phyloP scores from a whole-genome alignment of 148 eudicot genomes.

The Cornus suecica region DNA sequence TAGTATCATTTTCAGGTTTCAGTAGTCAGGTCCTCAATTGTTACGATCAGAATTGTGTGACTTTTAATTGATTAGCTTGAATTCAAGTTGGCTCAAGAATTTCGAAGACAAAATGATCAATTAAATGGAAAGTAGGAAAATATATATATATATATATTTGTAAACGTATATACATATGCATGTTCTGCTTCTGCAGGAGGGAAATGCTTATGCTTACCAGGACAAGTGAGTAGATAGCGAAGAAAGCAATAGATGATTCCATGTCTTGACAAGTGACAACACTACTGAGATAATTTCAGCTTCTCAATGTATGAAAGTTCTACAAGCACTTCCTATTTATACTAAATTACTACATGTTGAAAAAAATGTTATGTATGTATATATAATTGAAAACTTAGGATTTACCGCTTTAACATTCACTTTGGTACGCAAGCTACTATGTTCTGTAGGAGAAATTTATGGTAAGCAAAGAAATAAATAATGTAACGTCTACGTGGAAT shows the following conservation, averaged over 20 bases:
- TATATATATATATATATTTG: not conserved
- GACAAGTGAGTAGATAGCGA: slow-evolving; percentile 24
- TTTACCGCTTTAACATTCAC: not conserved
- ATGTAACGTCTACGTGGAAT: no score
- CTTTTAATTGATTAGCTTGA: no score
- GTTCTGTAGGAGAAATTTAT: no score
- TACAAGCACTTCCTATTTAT: slow-evolving; percentile 5
- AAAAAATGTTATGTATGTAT: not conserved
- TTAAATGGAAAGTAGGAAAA: no score
- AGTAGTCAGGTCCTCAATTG: not conserved
- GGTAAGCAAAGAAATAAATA: no score
- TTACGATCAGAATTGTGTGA: not conserved
- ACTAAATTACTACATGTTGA: not conserved
- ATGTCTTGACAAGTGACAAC: slow-evolving; percentile 17
- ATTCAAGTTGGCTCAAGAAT: no score
- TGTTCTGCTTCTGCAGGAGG: not conserved
- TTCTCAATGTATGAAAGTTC: not conserved
- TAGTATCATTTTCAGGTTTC: not conserved
- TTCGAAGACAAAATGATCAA: no score
- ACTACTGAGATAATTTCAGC: not conserved
- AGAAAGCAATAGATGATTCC: slow-evolving; percentile 18
- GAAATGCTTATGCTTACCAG: slow-evolving; percentile 20
- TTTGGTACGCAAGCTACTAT: not conserved
- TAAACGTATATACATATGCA: not conserved
- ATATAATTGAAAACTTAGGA: not conserved